phyloP scores from a whole-genome alignment of 1,139 yeast species.

The Pichia inconspicua region DNA sequence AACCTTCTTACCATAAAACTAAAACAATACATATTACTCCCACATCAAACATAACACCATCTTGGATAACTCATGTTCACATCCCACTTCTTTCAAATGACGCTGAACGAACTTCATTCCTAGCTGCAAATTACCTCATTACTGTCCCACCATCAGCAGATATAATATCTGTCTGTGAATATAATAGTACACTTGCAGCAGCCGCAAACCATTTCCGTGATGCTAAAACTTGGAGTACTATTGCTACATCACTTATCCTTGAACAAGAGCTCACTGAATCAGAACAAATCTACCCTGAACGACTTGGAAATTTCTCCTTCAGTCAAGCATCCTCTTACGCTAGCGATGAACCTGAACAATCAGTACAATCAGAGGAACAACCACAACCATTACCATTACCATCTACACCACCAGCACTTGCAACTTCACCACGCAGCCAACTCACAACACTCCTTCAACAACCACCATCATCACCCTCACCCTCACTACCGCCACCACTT shows the following conservation, averaged over 20 bases:
- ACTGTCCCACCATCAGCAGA: conserved; percentile 43
- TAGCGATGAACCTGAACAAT: not conserved
- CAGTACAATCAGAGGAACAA: not conserved
- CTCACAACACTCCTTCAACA: no score
- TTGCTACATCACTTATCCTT: conserved; percentile 48
- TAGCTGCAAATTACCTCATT: conserved; percentile 38
- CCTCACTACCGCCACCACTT: not conserved
- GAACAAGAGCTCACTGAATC: conserved; percentile 22
- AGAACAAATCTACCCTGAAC: not conserved
- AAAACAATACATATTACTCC: not conserved
- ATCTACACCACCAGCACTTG: no score
- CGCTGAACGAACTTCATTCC: conserved; percentile 34
- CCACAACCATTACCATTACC: no score
- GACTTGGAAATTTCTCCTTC: not conserved
- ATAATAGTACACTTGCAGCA: conserved; percentile 55
- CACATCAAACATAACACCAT: not conserved
- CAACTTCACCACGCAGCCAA: no score
- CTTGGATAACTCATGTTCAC: conserved; percentile 37
- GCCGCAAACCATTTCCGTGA: conserved; percentile 47
- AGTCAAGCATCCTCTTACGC: not conserved
- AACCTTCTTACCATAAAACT: conserved; percentile 8
- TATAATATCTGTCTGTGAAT: conserved; percentile 46
- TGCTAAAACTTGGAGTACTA: conserved; percentile 63
- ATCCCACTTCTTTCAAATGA: conserved; percentile 40
- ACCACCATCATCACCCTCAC: no score